Percentiles rank a stretch among this genome's conserved stretches.
These are phyloP conservation scores for Pleurostoma richardsiae DNA, from an alignment of 2,329 filamentous ascomycete species.

Conservation along the genomic window DNA sequence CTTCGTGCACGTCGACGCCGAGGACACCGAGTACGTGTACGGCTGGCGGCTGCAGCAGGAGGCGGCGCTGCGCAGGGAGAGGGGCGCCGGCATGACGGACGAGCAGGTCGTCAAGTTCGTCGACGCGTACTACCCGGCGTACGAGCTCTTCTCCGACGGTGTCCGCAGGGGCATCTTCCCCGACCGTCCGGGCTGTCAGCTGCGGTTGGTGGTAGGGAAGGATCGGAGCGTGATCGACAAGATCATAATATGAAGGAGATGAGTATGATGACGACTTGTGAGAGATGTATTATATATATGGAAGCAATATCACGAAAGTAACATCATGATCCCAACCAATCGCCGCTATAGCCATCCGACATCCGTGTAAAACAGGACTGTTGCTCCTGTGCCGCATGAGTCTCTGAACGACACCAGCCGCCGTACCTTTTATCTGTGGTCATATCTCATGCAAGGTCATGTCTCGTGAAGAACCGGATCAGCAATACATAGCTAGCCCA, in stretches of 20 bases:
- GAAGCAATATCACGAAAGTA: too few relatives aligned
- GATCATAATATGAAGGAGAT: slow-evolving; percentile 37
- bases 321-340: too few relatives aligned
- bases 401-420: not conserved
- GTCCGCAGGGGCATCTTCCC: slow-evolving; percentile 53
- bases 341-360: not conserved
- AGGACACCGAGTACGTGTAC: slow-evolving; percentile 72
- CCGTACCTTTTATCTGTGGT: not conserved
- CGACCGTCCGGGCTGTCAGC: slow-evolving; percentile 45
- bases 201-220: slow-evolving; percentile 56
- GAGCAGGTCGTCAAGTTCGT: slow-evolving; percentile 74
- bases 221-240: slow-evolving; percentile 56
- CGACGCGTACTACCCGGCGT: slow-evolving; percentile 64
- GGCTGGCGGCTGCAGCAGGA: slow-evolving; percentile 82
- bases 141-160: slow-evolving; percentile 62
- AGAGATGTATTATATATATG: too few relatives aligned
- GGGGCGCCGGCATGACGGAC: slow-evolving; percentile 75
- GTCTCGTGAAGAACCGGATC: not conserved
- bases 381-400: not conserved
- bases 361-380: not conserved
- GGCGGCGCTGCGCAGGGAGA: slow-evolving; percentile 57
- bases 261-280: not conserved
- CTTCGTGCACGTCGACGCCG: slow-evolving; percentile 61
- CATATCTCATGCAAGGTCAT: not conserved
- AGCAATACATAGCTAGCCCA: not conserved